Conservation (phyloP, 805 yeast genomes). For the Limtongia smithiae region DNA sequence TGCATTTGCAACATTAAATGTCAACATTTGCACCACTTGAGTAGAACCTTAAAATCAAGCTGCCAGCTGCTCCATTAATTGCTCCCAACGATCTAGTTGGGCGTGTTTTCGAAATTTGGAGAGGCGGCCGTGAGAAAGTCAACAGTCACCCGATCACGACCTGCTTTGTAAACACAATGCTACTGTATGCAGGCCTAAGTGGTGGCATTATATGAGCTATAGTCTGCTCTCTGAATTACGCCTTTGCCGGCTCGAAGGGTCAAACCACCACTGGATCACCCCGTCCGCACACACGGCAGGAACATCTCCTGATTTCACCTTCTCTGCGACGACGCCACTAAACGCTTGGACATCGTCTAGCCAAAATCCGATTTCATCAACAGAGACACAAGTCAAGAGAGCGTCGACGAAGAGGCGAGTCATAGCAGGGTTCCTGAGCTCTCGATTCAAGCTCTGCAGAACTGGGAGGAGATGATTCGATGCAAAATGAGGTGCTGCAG, state of each 20-base stretch:
- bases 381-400: slow-evolving; percentile 8
- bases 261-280: slow-evolving; percentile 22
- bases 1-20: too few species aligned
- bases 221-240: not conserved
- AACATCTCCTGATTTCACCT: slow-evolving; percentile 14
- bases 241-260: not conserved
- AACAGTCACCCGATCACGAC: too few species aligned
- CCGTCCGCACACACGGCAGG: slow-evolving; percentile 19
- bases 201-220: too few species aligned
- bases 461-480: slow-evolving; percentile 12
- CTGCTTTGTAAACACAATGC: too few species aligned
- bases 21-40: too few species aligned
- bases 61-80: too few species aligned
- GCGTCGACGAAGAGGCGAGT: slow-evolving; percentile 13
- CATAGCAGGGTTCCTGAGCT: not conserved
- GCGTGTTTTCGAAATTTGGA: too few species aligned
- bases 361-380: slow-evolving; percentile 13
- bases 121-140: too few species aligned
- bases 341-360: not conserved
- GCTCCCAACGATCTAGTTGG: too few species aligned
- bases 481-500: slow-evolving; percentile 15
- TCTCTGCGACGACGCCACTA: slow-evolving; percentile 4
- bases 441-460: not conserved
- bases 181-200: too few species aligned
- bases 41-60: too few species aligned